Evolutionary conservation across 2,329 filamentous ascomycete genomes (phyloP).

Genomic region (Trichoderma polysporum): DNA sequence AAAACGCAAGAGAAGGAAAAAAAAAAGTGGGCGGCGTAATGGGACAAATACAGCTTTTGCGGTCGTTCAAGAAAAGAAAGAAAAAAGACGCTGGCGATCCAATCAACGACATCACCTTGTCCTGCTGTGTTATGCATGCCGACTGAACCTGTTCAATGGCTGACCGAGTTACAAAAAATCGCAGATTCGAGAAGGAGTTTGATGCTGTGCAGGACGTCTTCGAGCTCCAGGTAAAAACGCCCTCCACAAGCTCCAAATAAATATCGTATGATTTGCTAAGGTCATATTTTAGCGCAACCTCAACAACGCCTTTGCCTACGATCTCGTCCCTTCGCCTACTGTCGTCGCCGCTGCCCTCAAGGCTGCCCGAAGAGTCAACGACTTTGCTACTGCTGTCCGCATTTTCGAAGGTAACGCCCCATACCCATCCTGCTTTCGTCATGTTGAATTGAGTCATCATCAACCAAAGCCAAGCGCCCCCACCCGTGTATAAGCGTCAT

Average conservation of each 20-base stretch:
- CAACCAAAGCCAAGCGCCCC: neutral
- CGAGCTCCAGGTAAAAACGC: slow-evolving; percentile 85
- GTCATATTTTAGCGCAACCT: slow-evolving; percentile 67
- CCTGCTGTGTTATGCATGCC: neutral
- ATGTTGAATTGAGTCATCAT: slow-evolving; percentile 1
- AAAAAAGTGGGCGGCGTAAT: neutral
- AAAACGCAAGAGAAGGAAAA: neutral
- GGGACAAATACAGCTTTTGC: neutral
- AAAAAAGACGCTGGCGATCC: slow-evolving; percentile 3
- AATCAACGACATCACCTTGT: neutral
- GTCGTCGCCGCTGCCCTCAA: slow-evolving; percentile 89
- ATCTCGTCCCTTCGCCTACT: slow-evolving; percentile 91
- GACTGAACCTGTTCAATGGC: neutral
- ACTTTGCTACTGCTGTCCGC: slow-evolving; percentile 96
- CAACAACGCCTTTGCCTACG: slow-evolving; percentile 99
- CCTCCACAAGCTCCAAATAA: slow-evolving; percentile 23
- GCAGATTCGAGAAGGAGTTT: slow-evolving; percentile 99
- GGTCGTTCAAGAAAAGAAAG: neutral
- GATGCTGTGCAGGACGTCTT: slow-evolving; percentile 97
- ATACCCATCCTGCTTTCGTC: neutral
- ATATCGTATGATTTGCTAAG: slow-evolving; percentile 30
- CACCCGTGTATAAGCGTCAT: neutral
- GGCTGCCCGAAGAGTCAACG: slow-evolving; percentile 94
- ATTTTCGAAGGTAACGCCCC: slow-evolving; percentile 85
- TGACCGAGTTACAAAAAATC: neutral